Evolutionary conservation across 352 stramenopile species (phyloP).

Genomic region (Pythium phragmiticola): DNA sequence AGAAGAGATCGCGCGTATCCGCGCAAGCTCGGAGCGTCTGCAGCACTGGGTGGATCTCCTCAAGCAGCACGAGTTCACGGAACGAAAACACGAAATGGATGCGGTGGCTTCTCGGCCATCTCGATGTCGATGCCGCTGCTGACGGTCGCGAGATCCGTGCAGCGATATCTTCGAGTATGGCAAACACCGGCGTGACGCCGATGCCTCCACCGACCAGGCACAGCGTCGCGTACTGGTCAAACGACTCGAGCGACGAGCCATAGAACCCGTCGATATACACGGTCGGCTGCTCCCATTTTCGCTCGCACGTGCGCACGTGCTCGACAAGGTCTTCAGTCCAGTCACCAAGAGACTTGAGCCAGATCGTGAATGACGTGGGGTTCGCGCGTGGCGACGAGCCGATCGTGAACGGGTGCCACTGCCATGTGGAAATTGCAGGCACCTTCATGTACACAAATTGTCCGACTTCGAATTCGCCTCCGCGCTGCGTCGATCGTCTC

Average conservation of each 20-base stretch:
- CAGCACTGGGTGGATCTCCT: constrained; percentile 37
- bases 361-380: constrained; percentile 30
- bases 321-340: constrained; percentile 34
- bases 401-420: constrained; percentile 57
- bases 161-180: constrained; percentile 39
- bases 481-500: constrained; percentile 13
- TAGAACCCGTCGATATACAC: constrained; percentile 53
- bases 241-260: constrained; percentile 32
- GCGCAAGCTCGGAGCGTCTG: constrained; percentile 28
- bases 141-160: constrained; percentile 12
- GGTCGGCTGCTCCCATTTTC: constrained; percentile 16
- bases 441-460: constrained; percentile 53
- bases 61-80: constrained; percentile 34
- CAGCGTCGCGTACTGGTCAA: constrained; percentile 36
- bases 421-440: constrained; percentile 38
- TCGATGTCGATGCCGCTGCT: too few relatives aligned
- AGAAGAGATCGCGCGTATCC: constrained; percentile 26
- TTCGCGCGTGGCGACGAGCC: constrained; percentile 33
- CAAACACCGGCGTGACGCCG: constrained; percentile 37
- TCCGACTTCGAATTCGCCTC: constrained; percentile 30
- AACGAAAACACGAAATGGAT: constrained; percentile 46
- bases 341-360: constrained; percentile 41
- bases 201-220: constrained; percentile 38
- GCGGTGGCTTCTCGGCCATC: constrained; percentile 2
- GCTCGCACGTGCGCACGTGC: constrained; percentile 33